Base-by-base conservation (phyloP, 805 yeast species). In the Limtongozyma cylindracea region DNA sequence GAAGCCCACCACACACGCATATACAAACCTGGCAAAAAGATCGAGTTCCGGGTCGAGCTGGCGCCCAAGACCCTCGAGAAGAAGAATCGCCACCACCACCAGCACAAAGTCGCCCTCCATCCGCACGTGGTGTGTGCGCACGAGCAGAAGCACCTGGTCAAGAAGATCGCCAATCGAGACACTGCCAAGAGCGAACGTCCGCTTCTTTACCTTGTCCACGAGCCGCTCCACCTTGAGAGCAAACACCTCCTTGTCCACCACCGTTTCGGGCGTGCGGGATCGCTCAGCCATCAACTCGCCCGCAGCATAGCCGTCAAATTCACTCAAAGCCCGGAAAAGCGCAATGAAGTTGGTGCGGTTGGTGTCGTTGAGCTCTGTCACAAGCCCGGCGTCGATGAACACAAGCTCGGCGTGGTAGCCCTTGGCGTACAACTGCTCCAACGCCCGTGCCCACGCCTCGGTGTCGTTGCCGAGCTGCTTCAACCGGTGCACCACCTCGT, bases 51-150 rank as follows among this genome's bases (percentile, higher is more conserved):
- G 95, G 43, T 88, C 92, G 24, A 88, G 53, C 43, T 73, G 92
- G 38, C 96, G 57, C 11, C 98, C 96, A 24, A 88, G 73, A 8
- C 99, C 99, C 43, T 88, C 98, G 25, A 88, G 48, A 24, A 88
- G 51, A 24, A 88, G 47, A 12, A 88, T 80, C 1, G 96, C 93
- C 16, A 88, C 78, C n/a, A 88, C 72, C 12, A 88, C 93, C 15
- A 92, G 78, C 19, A 88, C 68, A 38, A 88, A 88, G 43, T 88
- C 98, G 5, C 92, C 91, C 38, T 88, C 99, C 92, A 88, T 74
- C 37, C 94, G 58, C 12, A 88, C 98, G 43, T 88, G 99, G 42
- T 88, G 98, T 8, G 54, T 50, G 28, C 96, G 53, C 11, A 88
- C 96, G 95, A 88, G 80, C 3, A 68, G 53, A 26, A 88, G 54